phyloP scores from a whole-genome alignment of 2,329 filamentous ascomycete species.

The Ophiostoma tasmaniense region DNA sequence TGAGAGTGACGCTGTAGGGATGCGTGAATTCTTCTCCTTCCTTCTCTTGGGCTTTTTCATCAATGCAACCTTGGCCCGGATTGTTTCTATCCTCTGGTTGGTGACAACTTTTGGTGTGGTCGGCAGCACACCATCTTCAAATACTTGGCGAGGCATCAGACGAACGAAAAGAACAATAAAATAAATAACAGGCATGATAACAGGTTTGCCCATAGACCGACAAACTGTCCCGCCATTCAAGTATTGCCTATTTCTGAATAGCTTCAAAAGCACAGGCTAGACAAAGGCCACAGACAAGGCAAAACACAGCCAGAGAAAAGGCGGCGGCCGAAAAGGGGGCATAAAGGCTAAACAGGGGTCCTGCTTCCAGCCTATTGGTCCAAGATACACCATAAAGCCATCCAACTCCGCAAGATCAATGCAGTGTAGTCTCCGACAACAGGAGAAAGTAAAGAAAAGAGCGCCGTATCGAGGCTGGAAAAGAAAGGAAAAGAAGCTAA shows the following conservation, averaged over 20 bases:
- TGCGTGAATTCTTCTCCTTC: not conserved
- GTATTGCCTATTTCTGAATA: not conserved
- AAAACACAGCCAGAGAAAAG: not conserved
- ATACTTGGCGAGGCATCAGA: not conserved
- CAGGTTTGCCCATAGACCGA: not conserved
- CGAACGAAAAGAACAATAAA: not conserved
- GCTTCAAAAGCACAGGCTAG: not conserved
- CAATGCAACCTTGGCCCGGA: not conserved
- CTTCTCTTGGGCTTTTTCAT: not conserved
- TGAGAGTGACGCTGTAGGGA: not conserved
- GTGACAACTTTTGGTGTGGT: not conserved
- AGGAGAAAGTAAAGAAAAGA: not conserved
- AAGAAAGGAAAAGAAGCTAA: not conserved
- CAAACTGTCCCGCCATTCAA: not conserved
- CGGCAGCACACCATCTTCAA: not conserved
- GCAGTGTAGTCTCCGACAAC: not conserved
- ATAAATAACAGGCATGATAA: not conserved
- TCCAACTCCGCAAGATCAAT: slow-evolving; percentile 12
- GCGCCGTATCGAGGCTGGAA: not conserved
- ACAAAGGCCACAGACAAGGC: not conserved
- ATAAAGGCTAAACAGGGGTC: slow-evolving; percentile 12
- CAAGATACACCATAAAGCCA: not conserved
- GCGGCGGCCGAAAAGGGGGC: slow-evolving; percentile 8
- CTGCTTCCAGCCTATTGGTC: slow-evolving; percentile 5
- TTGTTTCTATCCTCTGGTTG: slow-evolving; percentile 1